Evolutionary conservation across 208 protist species (phyloP).

Genomic region (Wallacemonas sp.): DNA sequence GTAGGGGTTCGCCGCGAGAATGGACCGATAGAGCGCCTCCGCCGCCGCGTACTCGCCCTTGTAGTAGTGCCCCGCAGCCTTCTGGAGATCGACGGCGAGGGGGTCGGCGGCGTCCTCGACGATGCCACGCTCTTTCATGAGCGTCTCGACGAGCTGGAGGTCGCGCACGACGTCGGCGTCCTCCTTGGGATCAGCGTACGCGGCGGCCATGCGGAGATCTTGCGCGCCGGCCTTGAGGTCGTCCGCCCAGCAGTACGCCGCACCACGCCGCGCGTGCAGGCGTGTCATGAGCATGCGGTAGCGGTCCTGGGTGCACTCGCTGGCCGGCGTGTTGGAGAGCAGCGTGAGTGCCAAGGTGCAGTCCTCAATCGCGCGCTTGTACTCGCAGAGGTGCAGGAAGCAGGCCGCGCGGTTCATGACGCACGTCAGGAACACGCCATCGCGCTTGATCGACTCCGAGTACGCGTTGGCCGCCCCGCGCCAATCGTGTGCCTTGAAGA

Average conservation of each 20-base stretch:
- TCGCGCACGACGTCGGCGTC: slow-evolving; percentile 65
- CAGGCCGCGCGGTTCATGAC: slow-evolving; percentile 90
- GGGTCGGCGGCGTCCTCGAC: slow-evolving; percentile 26
- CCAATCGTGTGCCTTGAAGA: slow-evolving; percentile 75
- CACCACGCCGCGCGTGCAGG: slow-evolving; percentile 80
- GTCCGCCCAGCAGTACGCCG: slow-evolving; percentile 80
- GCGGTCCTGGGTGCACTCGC: slow-evolving; percentile 87
- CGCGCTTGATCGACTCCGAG: slow-evolving; percentile 92
- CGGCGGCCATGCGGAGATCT: slow-evolving; percentile 83
- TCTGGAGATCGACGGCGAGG: slow-evolving; percentile 46
- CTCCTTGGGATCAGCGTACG: slow-evolving; percentile 66
- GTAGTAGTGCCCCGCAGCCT: slow-evolving; percentile 73
- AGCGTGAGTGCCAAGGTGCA: slow-evolving; percentile 87
- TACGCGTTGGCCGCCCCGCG: slow-evolving; percentile 84
- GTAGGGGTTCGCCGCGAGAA: slow-evolving; percentile 60
- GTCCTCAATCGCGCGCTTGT: slow-evolving; percentile 83
- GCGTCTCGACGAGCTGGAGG: slow-evolving; percentile 54
- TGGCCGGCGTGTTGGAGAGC: slow-evolving; percentile 89
- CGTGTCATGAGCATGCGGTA: slow-evolving; percentile 89
- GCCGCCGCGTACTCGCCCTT: slow-evolving; percentile 59
- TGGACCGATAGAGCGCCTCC: slow-evolving; percentile 46
- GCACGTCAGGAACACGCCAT: slow-evolving; percentile 89
- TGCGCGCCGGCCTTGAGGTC: slow-evolving; percentile 60
- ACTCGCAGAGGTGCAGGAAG: slow-evolving; percentile 80
- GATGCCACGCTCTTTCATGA: slow-evolving; percentile 51